Base-by-base conservation (phyloP, 805 yeast species). In the Middelhovenomyces tepae region DNA sequence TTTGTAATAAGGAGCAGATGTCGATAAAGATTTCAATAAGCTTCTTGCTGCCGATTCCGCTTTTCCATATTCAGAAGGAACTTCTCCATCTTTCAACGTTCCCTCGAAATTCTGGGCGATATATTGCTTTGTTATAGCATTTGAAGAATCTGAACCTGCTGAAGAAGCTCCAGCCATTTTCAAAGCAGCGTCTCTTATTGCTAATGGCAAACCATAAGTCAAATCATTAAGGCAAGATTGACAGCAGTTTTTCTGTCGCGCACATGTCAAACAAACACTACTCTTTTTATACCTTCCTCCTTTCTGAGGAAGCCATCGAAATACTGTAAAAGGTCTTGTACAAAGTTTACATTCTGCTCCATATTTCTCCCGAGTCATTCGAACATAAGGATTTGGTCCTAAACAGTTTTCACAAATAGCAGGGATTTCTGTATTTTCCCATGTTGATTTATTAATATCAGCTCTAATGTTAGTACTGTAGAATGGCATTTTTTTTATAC, bases 331-430 rank as follows among this genome's bases (percentile, higher is more conserved):
- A 1, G 94, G 86, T 31, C 93, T 59, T 0, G 93, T 78, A 51
- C 97, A 89, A 10, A 81, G 59, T 51, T 78, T 78, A 53, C 97
- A 89, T 51, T 81, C 80, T n/a, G 71, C 78, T 1, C 95, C 95
- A 34, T 69, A 59, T 8, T 59, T 58, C 38, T 81, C 86, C 43
- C 80, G 67, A 1, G 74, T 67, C 80, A 87, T 73, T 34, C 81
- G 73, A n/a, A 79, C 48, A 43, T 77, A 72, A 14, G 74, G 69
- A 34, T 74, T 69, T 0, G 66, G 48, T 0, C 95, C 95, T 16
- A 84, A 59, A 52, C 96, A 86, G 4, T 51, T 46, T 22, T 73
- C 75, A 54, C 96, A 86, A 2, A 86, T 67, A 0, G 80, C 75
- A 0, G 87, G 86, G 25, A 67, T 56, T 21, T 60, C 67, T 7